Evolutionary conservation across 75 land plant species (phyloP), one percentile per base, ranked within the genome.

Genomic region (Pinus albicaulis): DNA sequence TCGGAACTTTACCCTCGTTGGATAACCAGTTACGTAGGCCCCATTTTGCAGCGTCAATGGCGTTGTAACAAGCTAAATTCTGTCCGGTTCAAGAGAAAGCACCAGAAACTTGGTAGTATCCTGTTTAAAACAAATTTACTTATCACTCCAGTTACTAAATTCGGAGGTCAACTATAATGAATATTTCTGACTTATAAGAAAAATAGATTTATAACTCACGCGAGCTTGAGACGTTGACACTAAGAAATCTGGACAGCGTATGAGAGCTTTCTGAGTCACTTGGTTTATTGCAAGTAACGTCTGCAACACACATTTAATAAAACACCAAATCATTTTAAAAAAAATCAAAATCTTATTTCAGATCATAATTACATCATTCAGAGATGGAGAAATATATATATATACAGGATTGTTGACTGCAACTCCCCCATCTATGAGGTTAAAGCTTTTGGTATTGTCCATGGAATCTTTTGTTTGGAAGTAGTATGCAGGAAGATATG

Each of bases 391-490:
- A 38, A 2, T 20, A 77, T 7, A 34, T 34, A 19, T 6, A 22
- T 65, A 74, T 60, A 83, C 82, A 20, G 89, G 91, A 63, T 89
- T 89, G 77, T 84, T 87, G 6, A 76, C 84, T 28, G 80, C 89
- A 52, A 82, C 76, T 11, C 80, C 91, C 17, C 91, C 91, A 75
- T 89, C 89, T 34, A 89, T 64, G 36, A 89, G 81, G 52, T 89
- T 52, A 69, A 82, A 88, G 0, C n/a, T 16, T 22, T 62, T 76
- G 2, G 55, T 55, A 0, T 74, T 59, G 2, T 71, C 73, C 0
- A 10, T 7, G 1, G 20, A 2, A 13, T 83, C 78, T 24, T 24
- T 56, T 0, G 80, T 84, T 28, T 68, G 22, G 44, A 89, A 89
- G 38, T 58, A 58, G 15, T 84, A 71, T 0, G 89, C 57, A 20